These are phyloP conservation scores for Cinchona pubescens DNA, from an alignment of 257 asterid genomes.

Conservation along the genomic window DNA sequence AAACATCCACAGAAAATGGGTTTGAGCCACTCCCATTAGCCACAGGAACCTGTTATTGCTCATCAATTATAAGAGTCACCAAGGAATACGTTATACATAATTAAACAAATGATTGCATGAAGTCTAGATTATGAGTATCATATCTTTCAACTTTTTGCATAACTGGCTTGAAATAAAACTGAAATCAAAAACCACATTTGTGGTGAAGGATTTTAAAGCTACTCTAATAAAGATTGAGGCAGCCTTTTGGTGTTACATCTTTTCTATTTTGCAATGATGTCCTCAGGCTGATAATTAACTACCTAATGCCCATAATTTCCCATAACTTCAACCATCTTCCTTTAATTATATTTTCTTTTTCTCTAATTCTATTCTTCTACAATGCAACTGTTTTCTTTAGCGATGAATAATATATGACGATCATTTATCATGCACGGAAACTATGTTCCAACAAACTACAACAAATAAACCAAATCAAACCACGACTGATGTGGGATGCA, in stretches of 20 bases:
- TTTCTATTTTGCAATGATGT: too few relatives aligned
- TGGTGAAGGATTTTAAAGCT: background rate
- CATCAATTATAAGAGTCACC: slow-evolving; percentile 22
- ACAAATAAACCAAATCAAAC: background rate
- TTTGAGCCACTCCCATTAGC: slow-evolving; percentile 90
- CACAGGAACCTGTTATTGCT: slow-evolving; percentile 83
- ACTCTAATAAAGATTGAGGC: too few relatives aligned
- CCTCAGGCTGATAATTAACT: background rate
- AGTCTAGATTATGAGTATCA: background rate
- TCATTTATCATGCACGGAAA: too few relatives aligned
- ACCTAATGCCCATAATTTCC: too few relatives aligned
- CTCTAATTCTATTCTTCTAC: too few relatives aligned
- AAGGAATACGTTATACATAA: background rate
- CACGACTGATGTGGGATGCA: background rate
- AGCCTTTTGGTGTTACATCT: too few relatives aligned
- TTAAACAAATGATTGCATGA: background rate
- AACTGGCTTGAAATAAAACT: background rate
- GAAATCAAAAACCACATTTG: background rate
- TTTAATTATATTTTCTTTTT: too few relatives aligned
- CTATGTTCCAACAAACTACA: background rate
- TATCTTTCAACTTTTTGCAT: background rate
- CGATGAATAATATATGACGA: too few relatives aligned
- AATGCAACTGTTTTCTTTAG: too few relatives aligned
- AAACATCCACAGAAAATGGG: slow-evolving; percentile 86
- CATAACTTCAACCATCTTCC: too few relatives aligned